Percentiles rank a stretch among this genome's conserved stretches.
Conservation (phyloP, 2,329 filamentous ascomycete species). For the Fusarium sp. region DNA sequence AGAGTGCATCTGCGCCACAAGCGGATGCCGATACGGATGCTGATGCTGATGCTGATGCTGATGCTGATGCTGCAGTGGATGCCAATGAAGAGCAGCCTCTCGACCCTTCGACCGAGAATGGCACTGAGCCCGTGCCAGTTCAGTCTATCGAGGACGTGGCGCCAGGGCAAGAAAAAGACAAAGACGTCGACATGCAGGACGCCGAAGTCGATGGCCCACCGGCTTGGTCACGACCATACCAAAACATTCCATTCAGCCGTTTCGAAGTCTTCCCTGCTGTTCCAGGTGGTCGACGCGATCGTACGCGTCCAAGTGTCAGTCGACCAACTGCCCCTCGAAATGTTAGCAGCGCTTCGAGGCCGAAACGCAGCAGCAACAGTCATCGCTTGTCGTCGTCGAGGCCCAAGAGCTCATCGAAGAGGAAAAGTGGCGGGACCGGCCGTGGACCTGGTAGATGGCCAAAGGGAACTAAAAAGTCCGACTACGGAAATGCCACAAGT, state of each 20-base stretch:
- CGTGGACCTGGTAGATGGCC: slow-evolving; percentile 77
- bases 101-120: slow-evolving; percentile 36
- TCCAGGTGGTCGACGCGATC: slow-evolving; percentile 63
- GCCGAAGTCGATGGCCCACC: slow-evolving; percentile 48
- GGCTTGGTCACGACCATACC: slow-evolving; percentile 65
- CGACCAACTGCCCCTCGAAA: slow-evolving; percentile 58
- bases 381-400: slow-evolving; percentile 55
- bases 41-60: not conserved
- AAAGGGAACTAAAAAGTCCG: slow-evolving; percentile 77
- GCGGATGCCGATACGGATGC: not conserved
- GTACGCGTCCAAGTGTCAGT: slow-evolving; percentile 60
- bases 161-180: slow-evolving; percentile 54
- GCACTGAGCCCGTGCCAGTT: slow-evolving; percentile 48
- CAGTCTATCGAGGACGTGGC: slow-evolving; percentile 51
- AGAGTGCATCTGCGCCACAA: slow-evolving; percentile 19
- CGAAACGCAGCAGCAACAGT: slow-evolving; percentile 55
- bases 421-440: slow-evolving; percentile 74
- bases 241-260: slow-evolving; percentile 75
- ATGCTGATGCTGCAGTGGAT: not conserved
- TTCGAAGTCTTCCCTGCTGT: slow-evolving; percentile 85
- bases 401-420: slow-evolving; percentile 54
- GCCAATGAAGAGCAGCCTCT: slow-evolving; percentile 13
- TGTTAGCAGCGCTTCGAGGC: slow-evolving; percentile 55
- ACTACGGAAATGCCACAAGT: slow-evolving; percentile 77
- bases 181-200: slow-evolving; percentile 50